A percentile compares a stretch with the other conserved stretches of the same genome.
phyloP scores from a whole-genome alignment of 2,329 filamentous ascomycete species.

The Magnaporthiopsis poae region DNA sequence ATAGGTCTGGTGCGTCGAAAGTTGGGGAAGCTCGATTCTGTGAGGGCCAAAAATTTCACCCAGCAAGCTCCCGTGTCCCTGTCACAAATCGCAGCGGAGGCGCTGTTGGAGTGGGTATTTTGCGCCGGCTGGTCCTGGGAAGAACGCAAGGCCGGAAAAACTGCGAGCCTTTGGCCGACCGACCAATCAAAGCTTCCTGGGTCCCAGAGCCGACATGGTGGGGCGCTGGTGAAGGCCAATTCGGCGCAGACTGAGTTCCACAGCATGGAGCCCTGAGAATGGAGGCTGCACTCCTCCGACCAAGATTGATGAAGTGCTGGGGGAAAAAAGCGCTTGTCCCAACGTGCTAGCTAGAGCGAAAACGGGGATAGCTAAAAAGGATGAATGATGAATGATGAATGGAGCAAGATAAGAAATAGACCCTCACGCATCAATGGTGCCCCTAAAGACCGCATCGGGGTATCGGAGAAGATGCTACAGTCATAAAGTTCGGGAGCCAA shows the following conservation, averaged over 20 bases:
- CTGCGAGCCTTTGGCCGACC: not conserved
- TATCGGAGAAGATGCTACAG: too few relatives aligned
- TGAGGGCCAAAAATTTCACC: conserved; percentile 3
- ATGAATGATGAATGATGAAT: too few relatives aligned
- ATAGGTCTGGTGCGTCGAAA: not conserved
- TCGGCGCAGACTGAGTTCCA: not conserved
- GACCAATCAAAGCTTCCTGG: not conserved
- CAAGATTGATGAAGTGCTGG: too few relatives aligned
- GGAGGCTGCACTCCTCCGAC: too few relatives aligned
- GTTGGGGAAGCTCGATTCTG: not conserved
- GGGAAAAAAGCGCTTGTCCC: too few relatives aligned
- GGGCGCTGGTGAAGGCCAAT: too few relatives aligned
- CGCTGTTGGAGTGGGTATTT: not conserved
- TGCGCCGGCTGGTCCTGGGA: not conserved
- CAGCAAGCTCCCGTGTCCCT: not conserved
- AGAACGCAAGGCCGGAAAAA: not conserved
- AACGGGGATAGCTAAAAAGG: too few relatives aligned
- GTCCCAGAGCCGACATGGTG: not conserved
- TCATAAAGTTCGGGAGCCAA: not conserved
- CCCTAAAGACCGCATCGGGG: too few relatives aligned
- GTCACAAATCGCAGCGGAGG: not conserved
- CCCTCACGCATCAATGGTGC: too few relatives aligned
- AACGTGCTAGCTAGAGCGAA: too few relatives aligned
- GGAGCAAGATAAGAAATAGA: too few relatives aligned
- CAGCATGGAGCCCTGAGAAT: too few relatives aligned